Percentiles rank a stretch among this genome's conserved stretches.
Evolutionary conservation across 2,329 filamentous ascomycete genomes (phyloP).

Genomic region (Orbilia brochopaga): DNA sequence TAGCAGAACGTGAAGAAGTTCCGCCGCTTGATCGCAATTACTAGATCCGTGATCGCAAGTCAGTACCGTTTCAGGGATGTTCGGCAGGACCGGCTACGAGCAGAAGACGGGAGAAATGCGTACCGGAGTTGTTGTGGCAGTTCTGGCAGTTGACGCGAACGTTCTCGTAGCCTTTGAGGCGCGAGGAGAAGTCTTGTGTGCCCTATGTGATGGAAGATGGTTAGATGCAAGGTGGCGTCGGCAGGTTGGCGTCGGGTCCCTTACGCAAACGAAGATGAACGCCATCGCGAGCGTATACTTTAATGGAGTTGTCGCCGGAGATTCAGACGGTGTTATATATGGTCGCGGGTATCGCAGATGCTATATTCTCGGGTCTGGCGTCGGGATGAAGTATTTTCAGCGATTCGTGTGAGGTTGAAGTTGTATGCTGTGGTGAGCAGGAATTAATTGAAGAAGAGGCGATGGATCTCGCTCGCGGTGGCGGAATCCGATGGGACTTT

Average conservation of each 20-base stretch:
- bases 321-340: neutral
- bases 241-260: conserved; percentile 2
- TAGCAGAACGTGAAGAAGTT: conserved; percentile 55
- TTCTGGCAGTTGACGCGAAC: conserved; percentile 63
- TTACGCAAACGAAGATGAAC: conserved; percentile 49
- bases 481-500: conserved; percentile 30
- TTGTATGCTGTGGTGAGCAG: neutral
- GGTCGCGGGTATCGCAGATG: neutral
- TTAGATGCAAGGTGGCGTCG: conserved; percentile 22
- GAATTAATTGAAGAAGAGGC: neutral
- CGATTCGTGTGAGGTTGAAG: too few relatives aligned
- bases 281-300: conserved; percentile 42
- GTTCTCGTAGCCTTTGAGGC: conserved; percentile 61
- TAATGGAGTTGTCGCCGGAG: neutral
- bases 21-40: conserved; percentile 52
- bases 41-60: conserved; percentile 22
- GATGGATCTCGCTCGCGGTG: conserved; percentile 17
- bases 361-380: neutral
- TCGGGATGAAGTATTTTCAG: too few relatives aligned
- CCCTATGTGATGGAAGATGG: conserved; percentile 43
- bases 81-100: neutral
- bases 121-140: conserved; percentile 60
- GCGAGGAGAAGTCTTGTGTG: conserved; percentile 60
- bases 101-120: neutral
- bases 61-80: neutral